Percentiles rank a stretch among this genome's conserved stretches.
Conservation (phyloP, 805 yeast species). For the Blastobotrys mokoenaii region DNA sequence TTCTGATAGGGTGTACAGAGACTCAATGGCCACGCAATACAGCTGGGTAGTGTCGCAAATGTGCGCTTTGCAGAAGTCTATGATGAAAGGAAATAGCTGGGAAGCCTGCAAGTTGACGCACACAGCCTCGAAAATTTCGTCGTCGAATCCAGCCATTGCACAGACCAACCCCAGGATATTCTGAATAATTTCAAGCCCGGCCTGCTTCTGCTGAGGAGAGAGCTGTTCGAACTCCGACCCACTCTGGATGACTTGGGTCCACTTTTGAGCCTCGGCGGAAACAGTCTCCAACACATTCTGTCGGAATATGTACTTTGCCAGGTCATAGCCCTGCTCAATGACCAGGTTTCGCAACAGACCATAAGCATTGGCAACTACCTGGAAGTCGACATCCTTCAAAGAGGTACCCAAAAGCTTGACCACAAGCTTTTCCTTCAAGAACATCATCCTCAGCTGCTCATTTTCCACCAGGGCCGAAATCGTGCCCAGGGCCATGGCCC, state of each 20-base stretch:
- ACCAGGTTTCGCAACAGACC: slow-evolving; percentile 76
- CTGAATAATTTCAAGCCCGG: slow-evolving; percentile 35
- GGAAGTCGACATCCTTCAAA: slow-evolving; percentile 60
- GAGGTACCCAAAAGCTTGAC: slow-evolving; percentile 54
- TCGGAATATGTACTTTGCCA: slow-evolving; percentile 68
- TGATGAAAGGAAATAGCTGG: slow-evolving; percentile 14
- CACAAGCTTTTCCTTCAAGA: slow-evolving; percentile 66
- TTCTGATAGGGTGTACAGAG: slow-evolving; percentile 27
- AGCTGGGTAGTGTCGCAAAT: slow-evolving; percentile 3
- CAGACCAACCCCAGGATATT: slow-evolving; percentile 62
- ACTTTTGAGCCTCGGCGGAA: not conserved
- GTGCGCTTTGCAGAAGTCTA: slow-evolving; percentile 2
- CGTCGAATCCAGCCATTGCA: slow-evolving; percentile 57
- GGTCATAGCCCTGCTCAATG: slow-evolving; percentile 81
- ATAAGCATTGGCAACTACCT: slow-evolving; percentile 69
- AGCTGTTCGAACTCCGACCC: slow-evolving; percentile 38
- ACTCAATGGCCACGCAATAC: slow-evolving; percentile 20
- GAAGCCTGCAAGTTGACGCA: slow-evolving; percentile 18
- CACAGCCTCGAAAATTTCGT: slow-evolving; percentile 44
- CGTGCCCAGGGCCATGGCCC: slow-evolving; percentile 68
- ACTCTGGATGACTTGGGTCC: not conserved
- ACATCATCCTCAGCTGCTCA: slow-evolving; percentile 46
- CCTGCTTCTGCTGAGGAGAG: slow-evolving; percentile 42
- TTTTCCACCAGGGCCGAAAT: slow-evolving; percentile 68
- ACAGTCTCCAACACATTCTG: slow-evolving; percentile 51